Percentiles rank a stretch among this genome's conserved stretches.
Evolutionary conservation across 768 basidiomycete genomes (phyloP).

Genomic region (Antrodiella citrinella): DNA sequence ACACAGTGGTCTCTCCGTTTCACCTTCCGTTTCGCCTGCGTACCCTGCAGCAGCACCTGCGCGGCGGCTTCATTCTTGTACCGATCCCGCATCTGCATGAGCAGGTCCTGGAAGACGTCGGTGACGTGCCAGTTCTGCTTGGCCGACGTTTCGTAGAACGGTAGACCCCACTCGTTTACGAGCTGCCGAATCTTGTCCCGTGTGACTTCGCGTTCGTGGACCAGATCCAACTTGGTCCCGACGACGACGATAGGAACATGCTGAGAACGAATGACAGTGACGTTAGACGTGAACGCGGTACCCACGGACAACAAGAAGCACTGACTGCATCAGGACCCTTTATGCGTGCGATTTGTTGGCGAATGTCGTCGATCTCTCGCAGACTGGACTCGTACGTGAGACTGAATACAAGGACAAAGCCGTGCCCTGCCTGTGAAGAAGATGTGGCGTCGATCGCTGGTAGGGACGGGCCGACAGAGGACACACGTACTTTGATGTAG

Average conservation of each 20-base stretch:
- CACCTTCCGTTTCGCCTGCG: constrained; percentile 15
- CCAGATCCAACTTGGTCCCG: constrained; percentile 77
- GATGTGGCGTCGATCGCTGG: constrained; percentile 5
- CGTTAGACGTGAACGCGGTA: background rate
- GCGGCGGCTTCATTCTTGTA: constrained; percentile 41
- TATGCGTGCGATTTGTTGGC: constrained; percentile 75
- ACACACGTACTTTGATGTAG: constrained; percentile 64
- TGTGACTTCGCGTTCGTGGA: constrained; percentile 73
- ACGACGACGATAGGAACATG: constrained; percentile 76
- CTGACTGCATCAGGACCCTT: constrained; percentile 62
- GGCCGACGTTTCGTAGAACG: constrained; percentile 83
- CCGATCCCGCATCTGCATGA: constrained; percentile 62
- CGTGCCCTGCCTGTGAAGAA: constrained; percentile 48
- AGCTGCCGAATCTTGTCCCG: constrained; percentile 54
- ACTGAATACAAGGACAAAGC: constrained; percentile 81
- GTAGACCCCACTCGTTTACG: constrained; percentile 59
- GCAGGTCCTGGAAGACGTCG: constrained; percentile 72
- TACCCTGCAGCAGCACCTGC: background rate
- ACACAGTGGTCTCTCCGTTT: constrained; percentile 19
- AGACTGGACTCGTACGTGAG: constrained; percentile 76
- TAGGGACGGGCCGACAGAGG: background rate
- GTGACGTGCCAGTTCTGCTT: constrained; percentile 75
- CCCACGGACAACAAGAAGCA: constrained; percentile 1
- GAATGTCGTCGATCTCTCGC: constrained; percentile 70
- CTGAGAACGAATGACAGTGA: constrained; percentile 26